Percentiles rank a stretch among this genome's conserved stretches.
Conservation (phyloP, 805 yeast species). For the Metschnikowia santaceciliae region DNA sequence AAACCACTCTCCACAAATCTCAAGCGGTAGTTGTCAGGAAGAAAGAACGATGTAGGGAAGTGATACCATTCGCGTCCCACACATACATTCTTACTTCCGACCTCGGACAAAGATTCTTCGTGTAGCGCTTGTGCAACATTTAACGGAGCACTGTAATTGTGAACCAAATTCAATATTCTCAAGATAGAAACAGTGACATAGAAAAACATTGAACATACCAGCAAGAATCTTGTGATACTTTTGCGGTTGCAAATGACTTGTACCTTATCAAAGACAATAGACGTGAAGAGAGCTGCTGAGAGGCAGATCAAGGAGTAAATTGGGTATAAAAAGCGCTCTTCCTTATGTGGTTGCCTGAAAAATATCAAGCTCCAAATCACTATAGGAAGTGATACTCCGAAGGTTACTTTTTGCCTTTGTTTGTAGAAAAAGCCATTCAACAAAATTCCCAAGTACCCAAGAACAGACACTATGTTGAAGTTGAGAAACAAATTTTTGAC, state of each 20-base stretch:
- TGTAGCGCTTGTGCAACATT: conserved; percentile 47
- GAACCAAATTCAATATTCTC: conserved; percentile 56
- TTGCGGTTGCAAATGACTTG: conserved; percentile 4
- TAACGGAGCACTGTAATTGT: conserved; percentile 74
- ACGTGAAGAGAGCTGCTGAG: conserved; percentile 52
- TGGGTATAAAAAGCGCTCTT: conserved; percentile 87
- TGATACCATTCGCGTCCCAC: conserved; percentile 96
- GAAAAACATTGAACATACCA: conserved; percentile 27
- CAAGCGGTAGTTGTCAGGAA: conserved; percentile 60
- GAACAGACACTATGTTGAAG: conserved; percentile 54
- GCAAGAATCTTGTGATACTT: conserved; percentile 8
- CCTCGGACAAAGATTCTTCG: conserved; percentile 11
- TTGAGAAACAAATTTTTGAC: conserved; percentile 64
- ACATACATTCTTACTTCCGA: conserved; percentile 54
- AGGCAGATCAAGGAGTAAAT: conserved; percentile 67
- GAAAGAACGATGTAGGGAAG: conserved; percentile 82
- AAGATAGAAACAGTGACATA: conserved; percentile 31
- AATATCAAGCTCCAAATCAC: conserved; percentile 67
- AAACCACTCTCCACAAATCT: conserved; percentile 74
- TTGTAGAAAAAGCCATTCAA: conserved; percentile 18
- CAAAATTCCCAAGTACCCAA: conserved; percentile 40
- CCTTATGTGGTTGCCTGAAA: conserved; percentile 80
- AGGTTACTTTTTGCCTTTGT: conserved; percentile 7
- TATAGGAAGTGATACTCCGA: conserved; percentile 41
- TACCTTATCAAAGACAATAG: conserved; percentile 12